Evolutionary conservation across 2,329 filamentous ascomycete species (phyloP).

Genomic region (Coleophoma crateriformis): DNA sequence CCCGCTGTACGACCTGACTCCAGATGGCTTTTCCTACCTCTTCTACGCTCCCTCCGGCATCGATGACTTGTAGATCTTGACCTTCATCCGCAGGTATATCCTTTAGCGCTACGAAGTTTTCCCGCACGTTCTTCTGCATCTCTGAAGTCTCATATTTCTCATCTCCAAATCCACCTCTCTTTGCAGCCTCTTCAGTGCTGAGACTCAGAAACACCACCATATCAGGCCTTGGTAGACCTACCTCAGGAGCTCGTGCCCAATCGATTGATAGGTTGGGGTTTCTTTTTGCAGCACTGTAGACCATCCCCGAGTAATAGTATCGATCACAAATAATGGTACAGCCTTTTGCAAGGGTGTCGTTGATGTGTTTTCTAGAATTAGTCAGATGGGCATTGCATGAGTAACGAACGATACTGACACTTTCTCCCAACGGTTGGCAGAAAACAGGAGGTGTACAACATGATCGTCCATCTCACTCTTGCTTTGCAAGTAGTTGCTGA

Average conservation of each 20-base stretch:
- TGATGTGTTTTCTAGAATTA: constrained; percentile 40
- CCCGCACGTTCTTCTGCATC: constrained; percentile 75
- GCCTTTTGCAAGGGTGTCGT: constrained; percentile 53
- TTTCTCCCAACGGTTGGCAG: constrained; percentile 66
- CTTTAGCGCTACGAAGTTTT: constrained; percentile 61
- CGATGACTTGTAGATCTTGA: constrained; percentile 46
- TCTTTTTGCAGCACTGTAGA: constrained; percentile 86
- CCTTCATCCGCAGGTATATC: constrained; percentile 37
- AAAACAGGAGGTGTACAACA: constrained; percentile 67
- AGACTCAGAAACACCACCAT: constrained; percentile 84
- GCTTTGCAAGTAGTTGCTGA: constrained; percentile 59
- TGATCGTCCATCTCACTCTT: constrained; percentile 60
- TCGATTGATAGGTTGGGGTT: constrained; percentile 62
- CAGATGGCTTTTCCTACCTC: constrained; percentile 48
- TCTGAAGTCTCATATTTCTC: constrained; percentile 84
- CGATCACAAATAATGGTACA: constrained; percentile 80
- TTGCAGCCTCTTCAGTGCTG: constrained; percentile 63
- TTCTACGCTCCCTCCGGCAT: constrained; percentile 48
- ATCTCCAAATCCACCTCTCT: constrained; percentile 78
- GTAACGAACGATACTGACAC: constrained; percentile 8
- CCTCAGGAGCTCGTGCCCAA: constrained; percentile 82
- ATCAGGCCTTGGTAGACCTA: constrained; percentile 83
- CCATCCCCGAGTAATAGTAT: constrained; percentile 91
- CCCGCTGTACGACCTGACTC: constrained; percentile 19
- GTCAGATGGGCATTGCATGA: no score